These are phyloP conservation scores for Botryosphaeria dothidea DNA, from an alignment of 2,329 filamentous ascomycete species.

Conservation along the genomic window DNA sequence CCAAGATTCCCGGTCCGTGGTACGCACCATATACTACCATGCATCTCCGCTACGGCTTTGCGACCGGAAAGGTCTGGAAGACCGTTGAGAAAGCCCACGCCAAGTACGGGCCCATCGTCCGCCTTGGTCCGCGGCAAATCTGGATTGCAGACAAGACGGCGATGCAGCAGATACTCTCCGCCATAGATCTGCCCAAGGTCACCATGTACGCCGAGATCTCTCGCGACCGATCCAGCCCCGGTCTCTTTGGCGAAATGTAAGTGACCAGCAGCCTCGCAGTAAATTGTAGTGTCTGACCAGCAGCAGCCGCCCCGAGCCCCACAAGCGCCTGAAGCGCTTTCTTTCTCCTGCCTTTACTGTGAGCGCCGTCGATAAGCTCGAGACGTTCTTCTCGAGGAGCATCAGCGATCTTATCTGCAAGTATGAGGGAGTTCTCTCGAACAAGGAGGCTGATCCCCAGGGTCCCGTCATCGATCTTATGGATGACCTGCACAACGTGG, in stretches of 20 bases:
- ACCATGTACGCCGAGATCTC: not conserved
- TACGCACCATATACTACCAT: not conserved
- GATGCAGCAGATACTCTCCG: not conserved
- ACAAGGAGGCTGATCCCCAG: not conserved
- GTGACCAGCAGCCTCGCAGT: not conserved
- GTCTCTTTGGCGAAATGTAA: not conserved
- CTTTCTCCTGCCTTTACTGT: not conserved
- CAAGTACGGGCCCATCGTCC: not conserved
- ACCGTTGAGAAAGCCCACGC: not conserved
- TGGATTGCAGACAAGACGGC: not conserved
- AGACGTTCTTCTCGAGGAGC: not conserved
- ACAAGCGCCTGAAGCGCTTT: not conserved
- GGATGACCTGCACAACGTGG: not conserved
- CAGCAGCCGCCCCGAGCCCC: not conserved
- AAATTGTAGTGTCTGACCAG: not conserved
- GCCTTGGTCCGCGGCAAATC: not conserved
- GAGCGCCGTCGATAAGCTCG: not conserved
- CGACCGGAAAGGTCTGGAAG: not conserved
- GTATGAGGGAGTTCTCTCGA: not conserved
- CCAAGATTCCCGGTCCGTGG: not conserved
- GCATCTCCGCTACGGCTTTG: not conserved
- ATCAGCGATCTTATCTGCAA: not conserved
- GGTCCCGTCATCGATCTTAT: not conserved
- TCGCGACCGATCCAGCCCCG: not conserved
- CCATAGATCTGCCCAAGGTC: not conserved